These are phyloP conservation scores for Ophiosphaerella narmari DNA, from an alignment of 2,329 filamentous ascomycete species.

Conservation along the genomic window DNA sequence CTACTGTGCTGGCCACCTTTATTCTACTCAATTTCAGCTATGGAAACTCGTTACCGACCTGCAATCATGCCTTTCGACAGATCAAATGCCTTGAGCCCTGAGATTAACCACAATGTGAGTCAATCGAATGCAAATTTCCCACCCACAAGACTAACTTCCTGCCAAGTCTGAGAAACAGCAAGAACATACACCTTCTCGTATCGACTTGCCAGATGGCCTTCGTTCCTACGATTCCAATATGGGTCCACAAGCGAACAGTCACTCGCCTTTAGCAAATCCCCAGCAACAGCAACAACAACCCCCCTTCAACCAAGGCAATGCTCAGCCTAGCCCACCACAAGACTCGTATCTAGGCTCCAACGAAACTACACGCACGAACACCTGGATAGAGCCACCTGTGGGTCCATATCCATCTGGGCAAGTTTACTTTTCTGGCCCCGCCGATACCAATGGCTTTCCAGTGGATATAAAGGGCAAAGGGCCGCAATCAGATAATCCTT, in stretches of 20 bases:
- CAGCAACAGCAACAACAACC: conserved; percentile 13
- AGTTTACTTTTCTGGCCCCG: conserved; percentile 26
- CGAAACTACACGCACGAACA: conserved; percentile 34
- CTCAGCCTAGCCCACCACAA: conserved; percentile 10
- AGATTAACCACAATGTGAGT: conserved; percentile 20
- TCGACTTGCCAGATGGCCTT: conserved; percentile 2
- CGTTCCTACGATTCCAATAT: conserved; percentile 8
- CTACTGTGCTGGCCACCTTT: conserved; percentile 41
- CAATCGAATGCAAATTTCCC: conserved; percentile 13
- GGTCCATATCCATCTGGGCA: conserved; percentile 23
- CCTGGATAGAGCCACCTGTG: conserved; percentile 34
- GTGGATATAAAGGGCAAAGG: conserved; percentile 30
- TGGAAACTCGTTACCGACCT: conserved; percentile 38
- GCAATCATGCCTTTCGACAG: conserved; percentile 31
- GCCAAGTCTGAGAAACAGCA: background rate
- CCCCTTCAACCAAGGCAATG: conserved; percentile 10
- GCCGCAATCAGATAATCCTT: conserved; percentile 21
- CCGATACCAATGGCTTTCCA: conserved; percentile 32
- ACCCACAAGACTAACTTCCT: conserved; percentile 4
- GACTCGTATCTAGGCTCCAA: conserved; percentile 18
- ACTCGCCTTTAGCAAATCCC: conserved; percentile 9
- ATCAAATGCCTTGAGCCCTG: conserved; percentile 25
- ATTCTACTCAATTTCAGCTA: conserved; percentile 20
- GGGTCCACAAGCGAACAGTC: conserved; percentile 7
- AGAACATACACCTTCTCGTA: conserved; percentile 16